Evolutionary conservation across 495 filamentous ascomycete species (phyloP), one percentile per base, ranked within the genome.

Genomic region (Talaromyces proteolyticus): DNA sequence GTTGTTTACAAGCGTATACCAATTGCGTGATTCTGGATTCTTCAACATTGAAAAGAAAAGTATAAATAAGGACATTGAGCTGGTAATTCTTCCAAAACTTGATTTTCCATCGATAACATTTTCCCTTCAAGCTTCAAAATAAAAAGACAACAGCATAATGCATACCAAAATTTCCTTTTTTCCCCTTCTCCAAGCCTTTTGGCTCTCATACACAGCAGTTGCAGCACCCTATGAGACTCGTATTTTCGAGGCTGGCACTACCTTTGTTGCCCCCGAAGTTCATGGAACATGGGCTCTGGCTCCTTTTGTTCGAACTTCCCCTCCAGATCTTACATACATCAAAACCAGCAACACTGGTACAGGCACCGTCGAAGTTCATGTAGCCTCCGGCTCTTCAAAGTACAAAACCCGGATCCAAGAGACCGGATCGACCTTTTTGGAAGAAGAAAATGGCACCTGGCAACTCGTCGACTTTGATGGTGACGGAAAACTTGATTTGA

Each of bases 331-430:
- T 21, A 49, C 37, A 11, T 49, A 49, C 18, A 49, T 49, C 18
- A 49, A 49, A 25, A 49, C 46, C 19, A 23, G 36, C 17, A 26
- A 39, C 14, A 49, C 46, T 21, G 34, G 34, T n/a, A 49, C 29
- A 18, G 46, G 46, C 21, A 38, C 18, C 12, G 46, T 49, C 37
- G 46, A 49, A 41, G 46, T 49, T 29, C 46, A 49, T 19, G 46
- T 49, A 23, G 46, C 46, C 37, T 39, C 34, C 40, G 34, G 37
- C 18, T 38, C 46, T 23, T 49, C 46, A n/a, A 26, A 16, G 20
- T 49, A 49, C 40, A 19, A 38, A 49, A 49, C 46, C 20, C 46
- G 46, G 8, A 40, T 49, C 23, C 37, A 39, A 39, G 46, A 49
- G 37, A 21, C 19, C 7, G 46, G 34, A 39, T 39, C 46, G n/a